These are phyloP conservation scores for Nitzschia sp. DNA, from an alignment of 108 stramenopile species.

Conservation along the genomic window DNA sequence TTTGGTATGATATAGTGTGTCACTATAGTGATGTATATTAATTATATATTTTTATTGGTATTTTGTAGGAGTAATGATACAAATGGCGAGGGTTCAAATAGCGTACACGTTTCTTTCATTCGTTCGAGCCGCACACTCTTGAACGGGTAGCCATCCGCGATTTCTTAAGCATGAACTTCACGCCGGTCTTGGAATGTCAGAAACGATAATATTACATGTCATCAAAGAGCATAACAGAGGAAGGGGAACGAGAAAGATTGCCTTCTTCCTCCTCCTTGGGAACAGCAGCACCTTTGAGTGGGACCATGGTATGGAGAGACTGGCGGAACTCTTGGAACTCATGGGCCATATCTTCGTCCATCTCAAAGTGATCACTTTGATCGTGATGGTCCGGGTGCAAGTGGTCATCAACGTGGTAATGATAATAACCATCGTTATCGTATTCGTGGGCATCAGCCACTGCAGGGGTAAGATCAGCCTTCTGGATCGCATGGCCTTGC, in stretches of 20 bases:
- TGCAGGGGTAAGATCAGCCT: neutral
- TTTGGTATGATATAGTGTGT: no score
- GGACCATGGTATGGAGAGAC: slow-evolving; percentile 18
- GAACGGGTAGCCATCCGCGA: slow-evolving; percentile 25
- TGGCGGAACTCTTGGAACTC: slow-evolving; percentile 30
- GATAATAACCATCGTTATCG: slow-evolving; percentile 16
- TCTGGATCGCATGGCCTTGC: slow-evolving; percentile 14
- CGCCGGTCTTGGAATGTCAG: slow-evolving; percentile 12
- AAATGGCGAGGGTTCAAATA: slow-evolving; percentile 31
- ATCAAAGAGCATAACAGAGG: slow-evolving; percentile 68
- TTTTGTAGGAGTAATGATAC: slow-evolving; percentile 15
- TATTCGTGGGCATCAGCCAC: slow-evolving; percentile 8
- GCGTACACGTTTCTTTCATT: slow-evolving; percentile 27
- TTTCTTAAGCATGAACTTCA: neutral
- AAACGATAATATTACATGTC: slow-evolving; percentile 28
- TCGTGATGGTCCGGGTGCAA: slow-evolving; percentile 17
- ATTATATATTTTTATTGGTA: slow-evolving; percentile 3
- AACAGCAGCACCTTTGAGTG: slow-evolving; percentile 9
- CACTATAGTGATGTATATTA: neutral
- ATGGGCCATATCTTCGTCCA: slow-evolving; percentile 49
- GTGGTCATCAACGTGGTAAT: slow-evolving; percentile 22
- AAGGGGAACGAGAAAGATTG: slow-evolving; percentile 63
- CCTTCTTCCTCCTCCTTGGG: slow-evolving; percentile 41
- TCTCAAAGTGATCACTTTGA: slow-evolving; percentile 52
- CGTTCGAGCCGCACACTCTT: slow-evolving; percentile 19